phyloP scores from a whole-genome alignment of 1,284 basidiomycete species.

The Apiotrichum siamense region DNA sequence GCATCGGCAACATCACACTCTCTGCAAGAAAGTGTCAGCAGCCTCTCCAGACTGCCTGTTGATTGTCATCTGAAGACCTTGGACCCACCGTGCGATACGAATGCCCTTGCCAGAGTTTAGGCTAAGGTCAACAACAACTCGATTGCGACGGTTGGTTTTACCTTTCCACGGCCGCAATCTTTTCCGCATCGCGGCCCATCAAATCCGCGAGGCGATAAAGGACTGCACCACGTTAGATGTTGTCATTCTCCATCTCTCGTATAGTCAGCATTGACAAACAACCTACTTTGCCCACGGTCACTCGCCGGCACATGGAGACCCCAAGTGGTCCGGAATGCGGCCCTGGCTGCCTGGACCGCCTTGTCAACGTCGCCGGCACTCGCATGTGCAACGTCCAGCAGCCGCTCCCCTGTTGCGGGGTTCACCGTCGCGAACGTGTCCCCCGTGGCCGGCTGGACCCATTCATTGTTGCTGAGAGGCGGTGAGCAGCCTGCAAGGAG shows the following conservation, averaged over 20 bases:
- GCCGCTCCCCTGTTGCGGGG: conserved; percentile 55
- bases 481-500: too few species aligned
- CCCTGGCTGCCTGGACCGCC: conserved; percentile 75
- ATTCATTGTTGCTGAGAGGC: conserved; percentile 34
- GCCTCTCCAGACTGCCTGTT: too few species aligned
- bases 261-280: too few species aligned
- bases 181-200: conserved; percentile 68
- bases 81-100: conserved; percentile 57
- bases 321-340: conserved; percentile 78
- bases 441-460: conserved; percentile 21
- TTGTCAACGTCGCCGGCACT: conserved; percentile 62
- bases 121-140: conserved; percentile 28
- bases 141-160: conserved; percentile 33
- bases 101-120: conserved; percentile 77
- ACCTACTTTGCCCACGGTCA: conserved; percentile 59
- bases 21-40: conserved; percentile 36
- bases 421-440: conserved; percentile 28
- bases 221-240: too few species aligned
- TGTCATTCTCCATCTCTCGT: too few species aligned
- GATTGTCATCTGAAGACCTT: too few species aligned
- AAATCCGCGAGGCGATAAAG: conserved; percentile 82
- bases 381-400: conserved; percentile 34
- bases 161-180: conserved; percentile 68
- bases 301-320: conserved; percentile 78
- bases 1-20: conserved; percentile 80